These are phyloP conservation scores for Suillus hirtellus DNA, from an alignment of 768 basidiomycete species.

Conservation along the genomic window DNA sequence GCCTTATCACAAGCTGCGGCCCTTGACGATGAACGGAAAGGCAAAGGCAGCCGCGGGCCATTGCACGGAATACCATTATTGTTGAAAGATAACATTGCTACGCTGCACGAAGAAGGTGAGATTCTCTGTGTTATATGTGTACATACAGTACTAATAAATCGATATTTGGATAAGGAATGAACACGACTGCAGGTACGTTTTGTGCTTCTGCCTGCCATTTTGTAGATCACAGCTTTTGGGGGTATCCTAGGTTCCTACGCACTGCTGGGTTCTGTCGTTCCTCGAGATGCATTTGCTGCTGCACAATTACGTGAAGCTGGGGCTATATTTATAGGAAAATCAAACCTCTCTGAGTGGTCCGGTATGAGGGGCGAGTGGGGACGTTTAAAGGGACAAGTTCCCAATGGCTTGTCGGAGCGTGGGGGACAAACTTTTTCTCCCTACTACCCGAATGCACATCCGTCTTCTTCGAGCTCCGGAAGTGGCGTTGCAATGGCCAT, in stretches of 20 bases:
- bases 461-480: constrained; percentile 45
- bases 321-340: constrained; percentile 38
- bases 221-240: not conserved
- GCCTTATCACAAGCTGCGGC: constrained; percentile 53
- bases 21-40: constrained; percentile 46
- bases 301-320: constrained; percentile 27
- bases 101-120: constrained; percentile 32
- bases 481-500: constrained; percentile 42
- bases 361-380: constrained; percentile 29
- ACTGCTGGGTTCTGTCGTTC: constrained; percentile 23
- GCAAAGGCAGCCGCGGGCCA: constrained; percentile 40
- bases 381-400: constrained; percentile 18
- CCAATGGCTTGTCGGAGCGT: constrained; percentile 45
- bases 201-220: too few species aligned
- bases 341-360: constrained; percentile 48
- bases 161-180: constrained; percentile 30
- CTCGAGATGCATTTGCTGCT: constrained; percentile 28
- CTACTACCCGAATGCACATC: constrained; percentile 42
- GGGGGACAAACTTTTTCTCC: constrained; percentile 45
- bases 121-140: not conserved
- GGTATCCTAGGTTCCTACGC: constrained; percentile 32
- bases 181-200: constrained; percentile 38
- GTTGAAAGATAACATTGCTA: constrained; percentile 49
- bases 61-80: constrained; percentile 56
- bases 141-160: not conserved